Percentiles rank a stretch among this genome's conserved stretches.
phyloP scores from a whole-genome alignment of 257 asterid genomes.

The Forsythia viridissima region DNA sequence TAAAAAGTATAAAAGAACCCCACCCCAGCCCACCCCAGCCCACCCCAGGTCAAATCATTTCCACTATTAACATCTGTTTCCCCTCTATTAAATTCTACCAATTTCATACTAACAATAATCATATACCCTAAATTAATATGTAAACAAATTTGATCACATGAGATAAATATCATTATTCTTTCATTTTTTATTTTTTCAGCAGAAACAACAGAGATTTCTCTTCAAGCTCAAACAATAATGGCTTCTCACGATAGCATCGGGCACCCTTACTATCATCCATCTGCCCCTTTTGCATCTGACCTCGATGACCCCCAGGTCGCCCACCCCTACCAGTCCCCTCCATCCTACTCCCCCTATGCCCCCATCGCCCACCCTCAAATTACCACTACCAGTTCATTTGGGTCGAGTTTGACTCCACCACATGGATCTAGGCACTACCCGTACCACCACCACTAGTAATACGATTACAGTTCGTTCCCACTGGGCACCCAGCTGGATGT shows the following conservation, averaged over 20 bases:
- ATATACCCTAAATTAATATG: too few species aligned
- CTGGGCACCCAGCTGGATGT: conserved; percentile 77
- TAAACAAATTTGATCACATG: too few species aligned
- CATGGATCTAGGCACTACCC: conserved; percentile 34
- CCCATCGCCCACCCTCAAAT: conserved; percentile 23
- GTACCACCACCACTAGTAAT: conserved; percentile 30
- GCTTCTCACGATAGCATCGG: conserved; percentile 29
- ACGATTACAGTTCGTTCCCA: conserved; percentile 49
- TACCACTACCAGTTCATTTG: conserved; percentile 29
- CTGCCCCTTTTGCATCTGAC: conserved; percentile 65
- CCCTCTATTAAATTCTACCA: too few species aligned
- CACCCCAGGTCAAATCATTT: too few species aligned
- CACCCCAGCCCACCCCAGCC: too few species aligned
- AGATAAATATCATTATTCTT: too few species aligned
- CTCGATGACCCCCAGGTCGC: conserved; percentile 42
- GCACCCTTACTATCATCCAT: conserved; percentile 39
- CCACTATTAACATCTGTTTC: too few species aligned
- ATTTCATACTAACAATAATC: too few species aligned
- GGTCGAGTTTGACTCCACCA: conserved; percentile 37
- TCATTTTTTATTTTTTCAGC: too few species aligned
- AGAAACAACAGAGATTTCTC: too few species aligned
- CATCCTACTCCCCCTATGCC: conserved; percentile 37
- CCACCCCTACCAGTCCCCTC: conserved; percentile 45
- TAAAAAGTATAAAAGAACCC: too few species aligned
- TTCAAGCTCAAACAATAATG: conserved; percentile 19